Evolutionary conservation across 441 rosid species (phyloP).

Genomic region (Adansonia grandidieri): DNA sequence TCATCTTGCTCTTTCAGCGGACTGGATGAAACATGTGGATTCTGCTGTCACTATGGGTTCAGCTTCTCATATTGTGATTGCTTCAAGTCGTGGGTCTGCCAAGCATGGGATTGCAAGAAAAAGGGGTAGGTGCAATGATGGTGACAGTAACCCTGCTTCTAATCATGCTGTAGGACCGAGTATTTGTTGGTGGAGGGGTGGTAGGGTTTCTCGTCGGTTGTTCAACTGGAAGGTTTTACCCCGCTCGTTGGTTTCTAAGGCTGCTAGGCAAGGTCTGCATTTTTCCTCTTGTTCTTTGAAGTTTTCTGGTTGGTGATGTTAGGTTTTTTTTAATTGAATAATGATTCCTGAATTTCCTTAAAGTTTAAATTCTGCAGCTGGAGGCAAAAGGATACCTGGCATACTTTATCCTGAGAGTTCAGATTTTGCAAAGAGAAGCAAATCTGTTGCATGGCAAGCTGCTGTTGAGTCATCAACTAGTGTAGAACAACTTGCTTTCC

Average conservation of each 20-base stretch:
- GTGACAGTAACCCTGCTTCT: constrained; percentile 54
- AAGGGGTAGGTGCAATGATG: constrained; percentile 54
- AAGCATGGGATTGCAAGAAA: constrained; percentile 71
- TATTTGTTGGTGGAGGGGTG: constrained; percentile 98
- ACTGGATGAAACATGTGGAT: constrained; percentile 86
- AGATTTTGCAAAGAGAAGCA: constrained; percentile 86
- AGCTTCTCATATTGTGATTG: constrained; percentile 65
- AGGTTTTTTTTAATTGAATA: constrained; percentile 30
- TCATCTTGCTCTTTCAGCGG: constrained; percentile 72
- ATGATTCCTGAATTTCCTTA: constrained; percentile 54
- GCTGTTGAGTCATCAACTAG: constrained; percentile 91
- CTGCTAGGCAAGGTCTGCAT: constrained; percentile 88
- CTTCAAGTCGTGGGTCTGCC: constrained; percentile 59
- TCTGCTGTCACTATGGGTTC: constrained; percentile 70
- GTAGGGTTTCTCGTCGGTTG: constrained; percentile 71
- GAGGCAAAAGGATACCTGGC: constrained; percentile 73
- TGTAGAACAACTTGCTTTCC: constrained; percentile 86
- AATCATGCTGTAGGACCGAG: constrained; percentile 66
- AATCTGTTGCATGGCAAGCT: constrained; percentile 79
- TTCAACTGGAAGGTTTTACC: constrained; percentile 93
- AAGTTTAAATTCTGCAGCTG: constrained; percentile 73
- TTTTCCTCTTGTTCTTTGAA: constrained; percentile 25
- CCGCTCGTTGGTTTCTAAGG: constrained; percentile 64
- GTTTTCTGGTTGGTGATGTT: constrained; percentile 24
- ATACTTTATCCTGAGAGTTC: constrained; percentile 86